Evolutionary conservation across 2,329 filamentous ascomycete species (phyloP), one percentile per base, ranked within the genome.

Genomic region (Dactylellina haptotyla): DNA sequence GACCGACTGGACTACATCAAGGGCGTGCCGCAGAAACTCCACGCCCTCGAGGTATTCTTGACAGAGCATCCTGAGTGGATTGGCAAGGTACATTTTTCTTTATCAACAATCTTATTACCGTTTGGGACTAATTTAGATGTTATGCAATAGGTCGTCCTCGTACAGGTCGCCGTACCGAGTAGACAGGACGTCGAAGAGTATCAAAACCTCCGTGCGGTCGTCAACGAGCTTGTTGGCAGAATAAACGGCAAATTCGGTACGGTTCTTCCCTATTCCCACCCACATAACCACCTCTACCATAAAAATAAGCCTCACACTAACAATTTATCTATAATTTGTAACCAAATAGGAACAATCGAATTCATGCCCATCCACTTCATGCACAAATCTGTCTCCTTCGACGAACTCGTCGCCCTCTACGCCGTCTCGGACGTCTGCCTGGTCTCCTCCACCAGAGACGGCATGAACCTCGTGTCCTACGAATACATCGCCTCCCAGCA

Each of bases 361-460:
- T 98, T 97, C 83, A 97, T 96, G 90, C 95, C 95, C 0, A 98
- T 99, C 78, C 95, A 98, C 82, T 98, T 97, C 84, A 89, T 98
- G 79, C 95, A 98, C 83, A 96, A 97, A 83, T 96, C 92, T 3
- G 93, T 98, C 79, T 88, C 88, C 53, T 97, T 98, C 78, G 93
- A 97, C 77, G 95, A 98, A 82, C 87, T 99, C 34, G 93, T 96
- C 54, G 77, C 77, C 8, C 75, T 78, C 30, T 78, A 78, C 58
- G 77, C 77, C 14, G 76, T 77, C 46, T 78, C 77, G n/a, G 77
- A 78, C 34, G 77, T 78, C 34, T 78, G 77, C 46, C 76, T 78
- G 25, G 77, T 78, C 50, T 76, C 76, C 23, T 78, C 77, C 10
- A 78, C 77, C 16, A 58, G 95, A 54, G 95, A 99, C 80, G 95